Evolutionary conservation across 2,329 filamentous ascomycete genomes (phyloP), one percentile per base, ranked within the genome.

Genomic region (Tetracladium maxilliforme): DNA sequence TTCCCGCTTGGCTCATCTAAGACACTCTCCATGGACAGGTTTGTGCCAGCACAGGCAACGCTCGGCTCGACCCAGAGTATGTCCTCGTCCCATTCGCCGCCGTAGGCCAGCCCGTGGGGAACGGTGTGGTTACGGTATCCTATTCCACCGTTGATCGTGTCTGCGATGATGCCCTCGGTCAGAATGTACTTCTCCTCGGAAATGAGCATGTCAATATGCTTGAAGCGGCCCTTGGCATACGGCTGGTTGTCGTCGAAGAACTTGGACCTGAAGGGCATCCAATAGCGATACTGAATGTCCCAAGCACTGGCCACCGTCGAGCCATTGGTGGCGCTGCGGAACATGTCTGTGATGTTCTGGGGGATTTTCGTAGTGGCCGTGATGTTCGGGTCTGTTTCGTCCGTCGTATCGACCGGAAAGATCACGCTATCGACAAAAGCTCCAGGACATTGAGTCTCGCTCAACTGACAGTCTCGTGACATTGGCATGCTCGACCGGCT

Each of bases 11-110:
- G 7, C n/a, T n/a, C n/a, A n/a, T n/a, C n/a, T n/a, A 53, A 43
- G 7, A 30, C 33, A 26, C 52, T 59, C 16, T 59, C 52, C 5
- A 62, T 25, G 1, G 55, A 57, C 4, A 23, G 9, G 18, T 24
- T 19, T 15, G 17, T 11, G 16, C 16, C 11, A 8, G n/a, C 17
- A 21, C 26, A 28, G 7, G 16, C 14, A 5, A 19, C 24, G 6
- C 24, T 22, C 7, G 26, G 26, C 16, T 28, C 10, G 11, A 28
- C 16, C 15, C 15, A 28, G 6, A 28, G 22, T 10, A 28, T 10
- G 16, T 28, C 26, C 16, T 28, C 26, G n/a, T 6, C 5, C 26
- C 26, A 28, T 6, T 11, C 12, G 10, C n/a, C 11, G 4, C 26
- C 26, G 9, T 9, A 7, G 6, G n/a, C 11, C 6, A n/a, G 13